Evolutionary conservation across 805 yeast genomes (phyloP).

Genomic region (Kodamaea leandrae): DNA sequence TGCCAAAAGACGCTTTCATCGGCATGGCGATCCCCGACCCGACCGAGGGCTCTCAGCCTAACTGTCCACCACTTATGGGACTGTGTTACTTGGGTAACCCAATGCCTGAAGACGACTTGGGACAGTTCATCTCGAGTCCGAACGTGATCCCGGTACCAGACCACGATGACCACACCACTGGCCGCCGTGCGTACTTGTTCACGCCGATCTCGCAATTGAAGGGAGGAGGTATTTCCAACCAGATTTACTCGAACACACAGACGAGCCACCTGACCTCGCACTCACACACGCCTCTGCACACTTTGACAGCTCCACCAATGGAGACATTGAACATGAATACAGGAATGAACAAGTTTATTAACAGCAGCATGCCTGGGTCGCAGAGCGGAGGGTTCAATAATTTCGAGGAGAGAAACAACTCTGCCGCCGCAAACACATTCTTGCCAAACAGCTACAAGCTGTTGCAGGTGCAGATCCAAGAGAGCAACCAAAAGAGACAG

Average conservation of each 20-base stretch:
- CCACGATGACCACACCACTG: conserved; percentile 34
- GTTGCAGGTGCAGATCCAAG: conserved; percentile 17
- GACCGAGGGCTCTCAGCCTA: conserved; percentile 68
- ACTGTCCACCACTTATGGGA: conserved; percentile 92
- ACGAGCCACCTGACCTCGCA: conserved; percentile 4
- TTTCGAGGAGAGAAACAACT: conserved; percentile 2
- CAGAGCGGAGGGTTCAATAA: conserved; percentile 1
- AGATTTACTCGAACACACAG: conserved; percentile 15
- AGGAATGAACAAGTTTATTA: conserved; percentile 7
- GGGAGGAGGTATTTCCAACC: conserved; percentile 27
- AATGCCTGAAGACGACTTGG: conserved; percentile 77
- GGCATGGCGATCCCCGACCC: conserved; percentile 82
- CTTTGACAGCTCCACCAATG: conserved; percentile 3
- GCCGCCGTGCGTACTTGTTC: conserved; percentile 41
- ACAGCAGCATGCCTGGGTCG: conserved; percentile 5
- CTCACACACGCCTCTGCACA: conserved; percentile 5
- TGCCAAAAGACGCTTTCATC: conserved; percentile 71
- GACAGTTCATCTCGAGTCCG: conserved; percentile 54
- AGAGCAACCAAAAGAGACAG: conserved; percentile 14
- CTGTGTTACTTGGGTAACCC: conserved; percentile 80
- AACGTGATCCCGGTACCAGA: conserved; percentile 39
- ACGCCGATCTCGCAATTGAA: conserved; percentile 46
- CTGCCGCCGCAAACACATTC: conserved; percentile 4
- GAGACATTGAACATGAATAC: conserved; percentile 5
- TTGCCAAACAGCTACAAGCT: conserved; percentile 17